Evolutionary conservation across 306 rosid genomes (phyloP), one percentile per base, ranked within the genome.

Genomic region (Prunus fruticosa): DNA sequence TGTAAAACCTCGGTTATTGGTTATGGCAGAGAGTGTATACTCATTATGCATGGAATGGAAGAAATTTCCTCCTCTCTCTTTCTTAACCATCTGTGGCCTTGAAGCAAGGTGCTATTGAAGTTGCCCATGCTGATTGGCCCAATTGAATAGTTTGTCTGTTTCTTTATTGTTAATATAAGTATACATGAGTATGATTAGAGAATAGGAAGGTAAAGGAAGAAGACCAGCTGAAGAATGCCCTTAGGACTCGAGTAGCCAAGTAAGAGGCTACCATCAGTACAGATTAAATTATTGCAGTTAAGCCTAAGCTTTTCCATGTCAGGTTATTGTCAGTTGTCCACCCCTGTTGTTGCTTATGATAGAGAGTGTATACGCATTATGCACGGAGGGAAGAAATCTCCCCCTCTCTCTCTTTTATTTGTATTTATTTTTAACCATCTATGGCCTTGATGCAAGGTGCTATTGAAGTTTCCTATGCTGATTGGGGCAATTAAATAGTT

Each of bases 391-490:
- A 22, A 71, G 75, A 71, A 18, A 28, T 18, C 45, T 16, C 47
- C 67, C 43, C 30, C 50, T 34, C 15, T 14, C 8, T 14, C 28
- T 34, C 27, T 25, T 25, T 25, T 34, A 34, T 34, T 34, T 34
- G 0, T 34, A 38, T 38, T 38, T 38, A 38, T 38, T 38, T 38
- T 6, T 19, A 49, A 20, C 14, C 16, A 57, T 16, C n/a, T 25
- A 1, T 38, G 57, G 38, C 65, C 34, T 77, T 34, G 51, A 27
- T 46, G 45, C 67, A 9, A 27, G 57, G 34, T 32, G 52, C 60
- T 50, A 38, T 62, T n/a, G n/a, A n/a, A n/a, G n/a, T 61, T 74
- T 20, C 75, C 58, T 47, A 32, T 49, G 58, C 53, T 74, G 50
- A 49, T 67, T 1, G 54, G 58, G 52, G 46, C 51, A 23, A 64